Base-by-base conservation (phyloP, 116 monocot species). In the Papilionanthe hybrid region DNA sequence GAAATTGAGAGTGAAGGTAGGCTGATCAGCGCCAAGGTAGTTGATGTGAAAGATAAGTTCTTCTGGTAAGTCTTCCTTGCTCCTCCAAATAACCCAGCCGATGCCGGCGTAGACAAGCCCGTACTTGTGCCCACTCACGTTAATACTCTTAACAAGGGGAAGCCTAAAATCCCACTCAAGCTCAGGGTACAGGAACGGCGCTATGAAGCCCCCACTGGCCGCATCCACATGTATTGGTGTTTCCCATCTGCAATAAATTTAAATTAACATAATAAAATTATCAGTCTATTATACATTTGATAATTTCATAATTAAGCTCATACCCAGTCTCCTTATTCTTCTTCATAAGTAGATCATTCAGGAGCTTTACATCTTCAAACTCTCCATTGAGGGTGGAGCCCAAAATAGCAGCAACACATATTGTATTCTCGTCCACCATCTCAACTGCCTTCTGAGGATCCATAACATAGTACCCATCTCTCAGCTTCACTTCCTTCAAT, bases 41-140 rank as follows among this genome's bases (percentile, higher is more conserved):
- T 92, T 97, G 83, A 94, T 97, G 81, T 97, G 97, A 80, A 97
- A 97, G 83, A 94, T 85, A 75, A 97, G 91, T 63, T 97, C 97
- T 55, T 97, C 97, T 0, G 97, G 97, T 73, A 94, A 78, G 81
- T 97, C 90, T 44, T 82, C 91, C 74, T 91, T 97, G 91, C 72
- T 97, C 81, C 97, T 84, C 94, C 97, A 97, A 32, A 97, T 82
- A 69, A 78, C 83, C 97, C 94, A 94, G 17, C 94, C 97, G 27
- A 97, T 87, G 43, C 97, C 97, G 10, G 97, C 87, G 78, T 97
- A 97, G 17, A 97, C 97, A 3, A 97, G 88, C 4, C 94, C 97
- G 28, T 97, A 97, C 74, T 97, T 94, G 84, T 97, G 97, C 48
- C 97, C 94, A 71, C 97, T 97, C 0, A 94, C 94, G 66, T 97